phyloP scores from a whole-genome alignment of 1,284 basidiomycete genomes.

The Dichomitus squalens region DNA sequence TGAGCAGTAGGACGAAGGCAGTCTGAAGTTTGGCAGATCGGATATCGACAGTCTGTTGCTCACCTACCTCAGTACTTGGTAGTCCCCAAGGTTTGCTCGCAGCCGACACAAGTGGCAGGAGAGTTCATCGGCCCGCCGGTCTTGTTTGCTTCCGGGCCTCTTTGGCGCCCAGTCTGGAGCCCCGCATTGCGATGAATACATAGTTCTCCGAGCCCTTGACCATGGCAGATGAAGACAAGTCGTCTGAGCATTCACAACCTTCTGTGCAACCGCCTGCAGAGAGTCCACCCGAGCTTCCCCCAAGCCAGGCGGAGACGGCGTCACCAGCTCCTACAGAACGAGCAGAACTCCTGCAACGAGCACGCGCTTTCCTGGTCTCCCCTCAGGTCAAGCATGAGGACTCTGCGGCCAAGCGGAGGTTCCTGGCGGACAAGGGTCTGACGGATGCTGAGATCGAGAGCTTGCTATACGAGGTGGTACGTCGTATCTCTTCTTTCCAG shows the following conservation, averaged over 20 bases:
- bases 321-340: conserved; percentile 13
- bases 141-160: no score
- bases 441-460: conserved; percentile 57
- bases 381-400: conserved; percentile 67
- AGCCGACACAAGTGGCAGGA: no score
- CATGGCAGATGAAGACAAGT: conserved; percentile 19
- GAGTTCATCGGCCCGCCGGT: no score
- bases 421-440: conserved; percentile 76
- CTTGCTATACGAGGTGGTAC: conserved; percentile 60
- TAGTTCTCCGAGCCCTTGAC: no score
- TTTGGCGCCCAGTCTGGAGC: no score
- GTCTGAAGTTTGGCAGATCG: no score
- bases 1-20: no score
- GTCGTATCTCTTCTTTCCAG: conserved; percentile 24
- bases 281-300: conserved; percentile 1
- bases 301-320: background rate
- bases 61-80: no score
- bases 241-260: background rate
- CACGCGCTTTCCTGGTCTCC: conserved; percentile 64
- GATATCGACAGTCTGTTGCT: no score
- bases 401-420: conserved; percentile 54
- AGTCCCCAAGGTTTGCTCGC: no score
- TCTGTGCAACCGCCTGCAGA: conserved; percentile 4
- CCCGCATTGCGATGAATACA: no score
- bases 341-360: conserved; percentile 55